Conservation (phyloP, 2,329 filamentous ascomycete species). For the Cladosporium sp. region DNA sequence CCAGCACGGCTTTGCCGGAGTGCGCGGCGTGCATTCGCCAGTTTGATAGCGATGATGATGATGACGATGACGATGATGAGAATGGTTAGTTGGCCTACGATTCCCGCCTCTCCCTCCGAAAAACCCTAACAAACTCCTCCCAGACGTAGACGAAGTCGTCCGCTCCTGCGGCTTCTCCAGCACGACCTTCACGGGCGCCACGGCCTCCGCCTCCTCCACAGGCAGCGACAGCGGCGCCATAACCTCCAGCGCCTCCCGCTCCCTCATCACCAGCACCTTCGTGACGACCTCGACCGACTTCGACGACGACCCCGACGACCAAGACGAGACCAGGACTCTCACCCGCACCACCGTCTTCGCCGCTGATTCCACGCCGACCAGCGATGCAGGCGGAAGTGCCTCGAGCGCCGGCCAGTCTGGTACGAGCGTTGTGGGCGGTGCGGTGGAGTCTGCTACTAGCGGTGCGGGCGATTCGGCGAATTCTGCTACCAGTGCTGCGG, state of each 20-base stretch:
- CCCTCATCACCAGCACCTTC: conserved; percentile 8
- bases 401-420: background rate
- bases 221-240: background rate
- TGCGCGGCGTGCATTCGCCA: conserved; percentile 30
- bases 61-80: conserved; percentile 28
- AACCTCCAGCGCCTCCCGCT: conserved; percentile 3
- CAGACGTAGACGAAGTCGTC: conserved; percentile 23
- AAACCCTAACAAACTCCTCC: background rate
- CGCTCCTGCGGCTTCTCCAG: conserved; percentile 28
- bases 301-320: conserved; percentile 8
- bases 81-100: background rate
- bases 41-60: conserved; percentile 26
- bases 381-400: background rate
- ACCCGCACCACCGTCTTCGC: conserved; percentile 9
- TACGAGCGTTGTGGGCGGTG: background rate
- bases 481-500: background rate
- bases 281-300: conserved; percentile 6
- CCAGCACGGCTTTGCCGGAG: conserved; percentile 23
- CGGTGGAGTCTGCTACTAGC: background rate
- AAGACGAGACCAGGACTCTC: background rate
- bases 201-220: conserved; percentile 14
- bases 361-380: background rate
- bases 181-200: conserved; percentile 23
- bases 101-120: background rate
- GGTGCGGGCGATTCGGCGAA: background rate